A percentile compares a stretch with the other conserved stretches of the same genome.
Conservation (phyloP, 768 basidiomycete species). For the Tephrocybe sp. region DNA sequence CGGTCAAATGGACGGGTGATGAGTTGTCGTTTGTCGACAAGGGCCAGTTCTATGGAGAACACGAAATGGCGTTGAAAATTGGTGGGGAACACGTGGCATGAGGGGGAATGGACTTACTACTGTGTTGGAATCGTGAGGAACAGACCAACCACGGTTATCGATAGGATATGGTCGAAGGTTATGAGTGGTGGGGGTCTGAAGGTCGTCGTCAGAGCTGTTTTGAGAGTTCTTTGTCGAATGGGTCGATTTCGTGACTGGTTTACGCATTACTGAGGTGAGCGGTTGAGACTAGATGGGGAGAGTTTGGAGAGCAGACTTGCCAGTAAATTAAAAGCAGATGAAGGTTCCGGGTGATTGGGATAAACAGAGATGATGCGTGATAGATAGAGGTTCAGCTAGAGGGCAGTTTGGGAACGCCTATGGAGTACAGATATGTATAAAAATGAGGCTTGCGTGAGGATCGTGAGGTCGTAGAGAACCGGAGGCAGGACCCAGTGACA, state of each 20-base stretch:
- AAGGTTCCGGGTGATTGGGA: conserved; percentile 25
- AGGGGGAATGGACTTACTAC: conserved; percentile 37
- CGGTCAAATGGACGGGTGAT: conserved; percentile 31
- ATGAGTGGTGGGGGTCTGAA: conserved; percentile 33
- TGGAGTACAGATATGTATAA: conserved; percentile 48
- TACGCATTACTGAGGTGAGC: conserved; percentile 58
- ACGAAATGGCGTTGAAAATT: conserved; percentile 22
- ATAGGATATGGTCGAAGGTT: conserved; percentile 29
- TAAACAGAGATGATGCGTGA: conserved; percentile 19
- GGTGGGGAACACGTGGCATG: conserved; percentile 33
- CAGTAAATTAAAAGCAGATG: conserved; percentile 41
- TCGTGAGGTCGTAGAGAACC: conserved; percentile 48
- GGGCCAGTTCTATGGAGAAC: conserved; percentile 44
- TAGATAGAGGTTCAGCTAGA: conserved; percentile 28
- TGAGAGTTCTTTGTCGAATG: conserved; percentile 44
- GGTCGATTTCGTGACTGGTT: conserved; percentile 54
- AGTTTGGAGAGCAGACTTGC: conserved; percentile 27
- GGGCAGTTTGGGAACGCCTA: conserved; percentile 16
- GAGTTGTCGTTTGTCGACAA: conserved; percentile 37
- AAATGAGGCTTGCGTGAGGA: conserved; percentile 49
- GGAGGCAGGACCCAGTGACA: conserved; percentile 23
- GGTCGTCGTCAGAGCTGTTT: conserved; percentile 31
- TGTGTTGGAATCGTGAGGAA: conserved; percentile 42
- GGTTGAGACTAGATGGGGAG: conserved; percentile 23
- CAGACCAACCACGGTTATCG: conserved; percentile 49